A percentile compares a stretch with the other conserved stretches of the same genome.
Conservation (phyloP, 2,329 filamentous ascomycete species). For the Aspergillus sp. region DNA sequence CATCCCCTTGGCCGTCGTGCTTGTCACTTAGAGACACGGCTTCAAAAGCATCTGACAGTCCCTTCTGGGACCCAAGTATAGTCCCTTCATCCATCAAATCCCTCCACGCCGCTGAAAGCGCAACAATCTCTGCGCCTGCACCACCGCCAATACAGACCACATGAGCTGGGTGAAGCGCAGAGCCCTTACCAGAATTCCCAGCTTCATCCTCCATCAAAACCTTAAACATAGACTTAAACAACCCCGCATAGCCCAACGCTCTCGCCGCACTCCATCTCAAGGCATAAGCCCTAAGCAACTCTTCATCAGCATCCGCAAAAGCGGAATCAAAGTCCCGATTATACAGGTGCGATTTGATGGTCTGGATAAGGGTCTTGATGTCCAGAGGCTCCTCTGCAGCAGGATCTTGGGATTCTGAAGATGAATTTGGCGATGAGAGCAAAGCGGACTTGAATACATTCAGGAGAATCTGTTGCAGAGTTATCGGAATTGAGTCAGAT, state of each 20-base stretch:
- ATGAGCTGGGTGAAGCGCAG: conserved; percentile 17
- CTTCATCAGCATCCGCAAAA: conserved; percentile 63
- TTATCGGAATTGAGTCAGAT: conserved; percentile 43
- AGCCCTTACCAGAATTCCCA: neutral
- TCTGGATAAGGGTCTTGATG: conserved; percentile 64
- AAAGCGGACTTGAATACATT: conserved; percentile 72
- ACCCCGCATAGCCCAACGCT: conserved; percentile 75
- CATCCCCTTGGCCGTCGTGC: neutral
- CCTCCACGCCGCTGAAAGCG: conserved; percentile 56
- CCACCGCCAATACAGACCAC: conserved; percentile 64
- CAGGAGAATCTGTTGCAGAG: conserved; percentile 68
- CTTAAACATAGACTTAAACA: conserved; percentile 46
- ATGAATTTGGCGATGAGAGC: conserved; percentile 38
- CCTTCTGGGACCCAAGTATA: neutral
- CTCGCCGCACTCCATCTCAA: conserved; percentile 87
- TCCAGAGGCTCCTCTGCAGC: conserved; percentile 18
- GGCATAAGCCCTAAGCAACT: conserved; percentile 78
- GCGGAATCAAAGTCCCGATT: conserved; percentile 79
- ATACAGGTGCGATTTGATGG: conserved; percentile 82
- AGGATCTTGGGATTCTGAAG: neutral
- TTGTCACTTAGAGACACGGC: conserved; percentile 5
- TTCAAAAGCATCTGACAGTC: conserved; percentile 13
- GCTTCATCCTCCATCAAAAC: conserved; percentile 14
- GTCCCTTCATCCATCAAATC: conserved; percentile 27
- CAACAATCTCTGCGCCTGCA: conserved; percentile 66